Base-by-base conservation (phyloP, 2,329 filamentous ascomycete species). In the Cercospora sp. region DNA sequence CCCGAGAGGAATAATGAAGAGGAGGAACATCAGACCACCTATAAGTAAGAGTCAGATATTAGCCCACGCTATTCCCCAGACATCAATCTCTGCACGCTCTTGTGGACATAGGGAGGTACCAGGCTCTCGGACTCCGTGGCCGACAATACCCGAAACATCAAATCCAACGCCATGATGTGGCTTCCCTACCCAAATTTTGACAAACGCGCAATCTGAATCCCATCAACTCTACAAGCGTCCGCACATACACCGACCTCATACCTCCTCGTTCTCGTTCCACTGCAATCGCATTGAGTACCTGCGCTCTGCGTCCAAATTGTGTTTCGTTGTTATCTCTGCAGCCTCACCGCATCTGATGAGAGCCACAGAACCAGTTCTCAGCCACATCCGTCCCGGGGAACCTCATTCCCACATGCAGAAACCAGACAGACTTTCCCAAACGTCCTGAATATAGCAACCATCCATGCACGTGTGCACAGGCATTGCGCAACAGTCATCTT, bases 311-410 rank as follows among this genome's bases (percentile, higher is more conserved):
- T 28, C 12, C 5, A 5, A 57, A 57, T 16, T 5, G 7, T 30
- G 53, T 57, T 57, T 57, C 53, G 26, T 57, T 57, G 53, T 57
- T 57, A 57, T 57, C 53, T 57, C 53, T 57, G 53, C 18, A 49
- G 43, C 43, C 43, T 40, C 34, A 40, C 34, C 34, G 34, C 34
- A 16, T 40, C 34, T 40, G 13, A 40, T 5, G 34, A 40, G 34
- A 40, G 34, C 34, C 34, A 40, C 34, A 40, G 34, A 16, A 37
- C 34, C 34, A 37, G 5, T 40, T 40, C 43, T 49, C 43, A 49
- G n/a, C 43, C n/a, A 21, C 43, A 49, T 49, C 43, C 43, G 5
- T 21, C 8, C 5, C 18, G n/a, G 24, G 18, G 4, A 57, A 26
- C 51, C 5, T 55, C 51, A 55, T 26, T 16, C 3, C 30, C 30